Percentiles rank a stretch among this genome's conserved stretches.
phyloP scores from a whole-genome alignment of 306 rosid species.

The Citrullus amarus region DNA sequence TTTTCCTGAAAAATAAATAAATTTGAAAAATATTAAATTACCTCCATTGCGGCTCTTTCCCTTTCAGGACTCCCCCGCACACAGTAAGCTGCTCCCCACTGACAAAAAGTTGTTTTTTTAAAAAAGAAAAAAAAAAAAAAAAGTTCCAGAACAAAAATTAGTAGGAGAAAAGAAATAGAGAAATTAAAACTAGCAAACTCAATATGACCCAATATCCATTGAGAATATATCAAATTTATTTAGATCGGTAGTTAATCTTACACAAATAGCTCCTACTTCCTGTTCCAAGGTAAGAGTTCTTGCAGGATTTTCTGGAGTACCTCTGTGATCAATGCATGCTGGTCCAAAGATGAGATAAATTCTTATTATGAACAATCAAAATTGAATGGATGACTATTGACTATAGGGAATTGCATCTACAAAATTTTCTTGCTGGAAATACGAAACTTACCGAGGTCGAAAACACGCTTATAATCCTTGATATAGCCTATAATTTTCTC shows the following conservation, averaged over 20 bases:
- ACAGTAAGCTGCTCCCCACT: conserved; percentile 96
- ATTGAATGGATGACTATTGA: neutral
- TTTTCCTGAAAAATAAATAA: conserved; percentile 32
- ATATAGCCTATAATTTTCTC: conserved; percentile 77
- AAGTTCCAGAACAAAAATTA: neutral
- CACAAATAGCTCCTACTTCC: conserved; percentile 72
- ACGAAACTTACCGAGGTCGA: conserved; percentile 57
- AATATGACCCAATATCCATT: neutral
- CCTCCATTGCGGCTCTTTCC: conserved; percentile 85
- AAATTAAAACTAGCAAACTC: neutral
- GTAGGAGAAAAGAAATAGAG: neutral
- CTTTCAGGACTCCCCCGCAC: conserved; percentile 72
- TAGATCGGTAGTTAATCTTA: conserved; percentile 23
- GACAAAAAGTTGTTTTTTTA: neutral
- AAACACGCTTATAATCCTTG: conserved; percentile 81
- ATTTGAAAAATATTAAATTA: conserved; percentile 11
- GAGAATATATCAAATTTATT: neutral
- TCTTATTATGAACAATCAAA: neutral
- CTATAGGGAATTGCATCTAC: neutral
- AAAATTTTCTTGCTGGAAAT: neutral
- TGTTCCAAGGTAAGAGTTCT: conserved; percentile 79
- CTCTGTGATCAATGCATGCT: conserved; percentile 95
- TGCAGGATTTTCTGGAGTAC: conserved; percentile 90
- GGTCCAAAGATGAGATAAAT: neutral
- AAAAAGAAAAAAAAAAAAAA: too few species aligned